Evolutionary conservation across 148 eudicot species (phyloP).

Genomic region (Vaccinium myrtillus): DNA sequence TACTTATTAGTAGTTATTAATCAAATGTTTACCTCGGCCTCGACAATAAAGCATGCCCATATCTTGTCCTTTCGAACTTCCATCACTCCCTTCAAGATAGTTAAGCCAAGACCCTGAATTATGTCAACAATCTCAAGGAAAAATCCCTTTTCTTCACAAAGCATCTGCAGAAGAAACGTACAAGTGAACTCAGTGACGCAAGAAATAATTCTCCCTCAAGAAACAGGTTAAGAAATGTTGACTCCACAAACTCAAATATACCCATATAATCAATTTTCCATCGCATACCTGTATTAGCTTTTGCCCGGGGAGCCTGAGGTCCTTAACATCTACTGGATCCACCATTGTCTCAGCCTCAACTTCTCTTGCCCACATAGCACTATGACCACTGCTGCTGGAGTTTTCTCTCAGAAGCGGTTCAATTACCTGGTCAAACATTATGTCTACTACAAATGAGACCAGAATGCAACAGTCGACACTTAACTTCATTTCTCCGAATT

Average conservation of each 20-base stretch:
- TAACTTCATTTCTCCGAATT: neutral
- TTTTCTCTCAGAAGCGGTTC: conserved; percentile 17
- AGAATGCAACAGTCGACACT: neutral
- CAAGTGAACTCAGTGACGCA: neutral
- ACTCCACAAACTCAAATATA: neutral
- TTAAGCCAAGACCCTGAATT: conserved; percentile 66
- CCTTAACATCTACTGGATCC: conserved; percentile 75
- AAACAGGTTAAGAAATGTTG: neutral
- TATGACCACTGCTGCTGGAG: conserved; percentile 31
- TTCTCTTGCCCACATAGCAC: conserved; percentile 71
- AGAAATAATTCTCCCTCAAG: neutral
- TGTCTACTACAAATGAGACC: neutral
- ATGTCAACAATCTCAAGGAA: conserved; percentile 80
- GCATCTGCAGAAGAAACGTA: conserved; percentile 50
- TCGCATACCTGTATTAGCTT: conserved; percentile 77
- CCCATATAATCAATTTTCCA: neutral
- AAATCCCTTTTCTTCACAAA: conserved; percentile 72
- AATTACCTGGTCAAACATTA: conserved; percentile 29
- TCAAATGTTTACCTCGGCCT: conserved; percentile 53
- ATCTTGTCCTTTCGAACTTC: conserved; percentile 61
- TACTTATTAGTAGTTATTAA: neutral
- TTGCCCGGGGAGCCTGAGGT: conserved; percentile 70
- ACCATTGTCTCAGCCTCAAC: conserved; percentile 48
- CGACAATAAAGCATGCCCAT: conserved; percentile 76
- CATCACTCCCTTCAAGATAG: conserved; percentile 77